Percentiles rank a stretch among this genome's conserved stretches.
phyloP scores from a whole-genome alignment of 169 alveolate genomes.

The Plasmodium sp. region DNA sequence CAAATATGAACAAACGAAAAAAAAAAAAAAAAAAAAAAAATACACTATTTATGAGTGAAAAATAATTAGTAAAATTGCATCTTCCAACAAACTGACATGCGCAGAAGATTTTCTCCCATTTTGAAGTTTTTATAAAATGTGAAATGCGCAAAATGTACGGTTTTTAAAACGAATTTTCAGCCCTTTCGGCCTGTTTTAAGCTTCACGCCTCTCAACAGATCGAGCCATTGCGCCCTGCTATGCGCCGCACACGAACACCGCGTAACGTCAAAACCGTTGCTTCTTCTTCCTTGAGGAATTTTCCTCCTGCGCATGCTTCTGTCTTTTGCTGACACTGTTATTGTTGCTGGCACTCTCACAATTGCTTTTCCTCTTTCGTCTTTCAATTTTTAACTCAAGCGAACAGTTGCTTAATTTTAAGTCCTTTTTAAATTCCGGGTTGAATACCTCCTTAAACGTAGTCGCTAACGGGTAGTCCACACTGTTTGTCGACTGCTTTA shows the following conservation, averaged over 20 bases:
- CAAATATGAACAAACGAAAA: neutral
- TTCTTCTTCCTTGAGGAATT: constrained; percentile 16
- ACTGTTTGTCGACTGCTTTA: constrained; percentile 69
- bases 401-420: constrained; percentile 40
- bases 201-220: neutral
- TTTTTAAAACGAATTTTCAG: neutral
- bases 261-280: neutral
- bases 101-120: neutral
- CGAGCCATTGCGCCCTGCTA: neutral
- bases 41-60: neutral
- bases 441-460: constrained; percentile 46
- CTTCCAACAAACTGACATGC: neutral
- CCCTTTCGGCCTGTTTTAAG: neutral
- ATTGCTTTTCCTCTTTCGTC: constrained; percentile 28
- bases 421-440: constrained; percentile 63
- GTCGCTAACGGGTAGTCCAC: constrained; percentile 67
- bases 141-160: neutral
- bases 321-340: constrained; percentile 48
- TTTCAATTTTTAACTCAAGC: constrained; percentile 59
- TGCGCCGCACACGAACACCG: neutral
- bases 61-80: neutral
- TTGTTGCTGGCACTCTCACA: constrained; percentile 38
- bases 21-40: neutral
- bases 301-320: constrained; percentile 24
- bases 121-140: neutral